phyloP scores from a whole-genome alignment of 2,329 filamentous ascomycete species.

The Neospermospora avenae region DNA sequence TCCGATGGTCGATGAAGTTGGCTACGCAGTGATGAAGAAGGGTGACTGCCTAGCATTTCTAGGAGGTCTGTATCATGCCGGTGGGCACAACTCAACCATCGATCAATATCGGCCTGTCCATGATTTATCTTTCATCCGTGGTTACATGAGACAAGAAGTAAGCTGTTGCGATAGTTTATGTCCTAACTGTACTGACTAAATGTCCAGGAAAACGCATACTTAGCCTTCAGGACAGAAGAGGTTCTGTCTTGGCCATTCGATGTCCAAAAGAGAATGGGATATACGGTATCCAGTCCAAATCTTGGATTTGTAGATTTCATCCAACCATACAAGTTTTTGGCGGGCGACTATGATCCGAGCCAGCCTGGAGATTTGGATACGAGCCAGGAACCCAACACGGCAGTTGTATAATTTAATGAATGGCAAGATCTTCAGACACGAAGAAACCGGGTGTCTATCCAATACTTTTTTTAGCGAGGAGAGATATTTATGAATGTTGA shows the following conservation, averaged over 20 bases:
- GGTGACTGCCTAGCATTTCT: constrained; percentile 17
- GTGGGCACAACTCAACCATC: constrained; percentile 15
- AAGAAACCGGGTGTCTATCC: too few relatives aligned
- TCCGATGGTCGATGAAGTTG: constrained; percentile 14
- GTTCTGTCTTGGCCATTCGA: constrained; percentile 24
- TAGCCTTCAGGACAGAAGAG: constrained; percentile 22
- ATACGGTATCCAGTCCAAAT: constrained; percentile 40
- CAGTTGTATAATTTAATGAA: background rate
- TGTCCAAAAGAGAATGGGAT: constrained; percentile 26
- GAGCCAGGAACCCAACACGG: constrained; percentile 12
- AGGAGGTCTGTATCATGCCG: constrained; percentile 18
- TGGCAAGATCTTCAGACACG: too few relatives aligned
- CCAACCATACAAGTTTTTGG: constrained; percentile 51
- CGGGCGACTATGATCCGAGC: constrained; percentile 18
- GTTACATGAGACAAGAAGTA: constrained; percentile 18
- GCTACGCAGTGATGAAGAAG: constrained; percentile 15
- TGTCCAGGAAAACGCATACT: constrained; percentile 21
- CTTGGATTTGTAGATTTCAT: constrained; percentile 89
- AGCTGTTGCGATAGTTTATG: background rate
- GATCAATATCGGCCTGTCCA: constrained; percentile 19
- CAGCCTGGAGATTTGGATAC: constrained; percentile 17
- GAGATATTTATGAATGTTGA: too few relatives aligned
- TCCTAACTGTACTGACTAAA: background rate
- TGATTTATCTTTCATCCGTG: constrained; percentile 19
- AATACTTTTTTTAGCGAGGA: too few relatives aligned